phyloP scores from a whole-genome alignment of 2,329 filamentous ascomycete genomes.

The Diaporthe ilicicola region DNA sequence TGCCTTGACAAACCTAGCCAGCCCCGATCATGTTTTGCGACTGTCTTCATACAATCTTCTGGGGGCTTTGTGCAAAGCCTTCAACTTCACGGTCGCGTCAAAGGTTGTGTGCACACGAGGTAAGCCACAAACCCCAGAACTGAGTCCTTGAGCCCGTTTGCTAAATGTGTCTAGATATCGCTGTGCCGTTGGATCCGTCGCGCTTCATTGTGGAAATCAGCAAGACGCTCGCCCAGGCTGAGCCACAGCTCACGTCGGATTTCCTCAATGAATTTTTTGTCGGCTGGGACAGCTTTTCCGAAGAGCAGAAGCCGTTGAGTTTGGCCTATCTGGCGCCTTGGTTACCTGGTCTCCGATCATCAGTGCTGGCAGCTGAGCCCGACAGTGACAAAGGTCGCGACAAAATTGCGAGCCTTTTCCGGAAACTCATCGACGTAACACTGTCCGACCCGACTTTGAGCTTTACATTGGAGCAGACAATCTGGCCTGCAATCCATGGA shows the following conservation, averaged over 20 bases:
- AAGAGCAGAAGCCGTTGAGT: conserved; percentile 72
- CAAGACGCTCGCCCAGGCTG: conserved; percentile 67
- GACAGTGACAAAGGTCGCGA: conserved; percentile 74
- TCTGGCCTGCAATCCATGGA: conserved; percentile 71
- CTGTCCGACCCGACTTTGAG: conserved; percentile 67
- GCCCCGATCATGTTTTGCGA: conserved; percentile 66
- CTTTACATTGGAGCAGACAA: conserved; percentile 69
- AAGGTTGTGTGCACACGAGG: conserved; percentile 70
- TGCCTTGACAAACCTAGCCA: conserved; percentile 72
- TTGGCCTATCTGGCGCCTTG: conserved; percentile 76
- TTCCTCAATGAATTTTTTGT: conserved; percentile 79
- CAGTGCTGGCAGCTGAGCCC: conserved; percentile 64
- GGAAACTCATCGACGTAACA: conserved; percentile 73
- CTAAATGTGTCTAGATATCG: conserved; percentile 57
- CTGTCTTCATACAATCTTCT: conserved; percentile 74
- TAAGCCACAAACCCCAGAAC: conserved; percentile 42
- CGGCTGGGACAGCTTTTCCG: conserved; percentile 74
- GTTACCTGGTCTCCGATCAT: conserved; percentile 68
- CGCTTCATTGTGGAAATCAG: conserved; percentile 73
- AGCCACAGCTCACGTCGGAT: conserved; percentile 73
- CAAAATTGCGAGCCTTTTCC: conserved; percentile 69
- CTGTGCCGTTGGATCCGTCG: conserved; percentile 69
- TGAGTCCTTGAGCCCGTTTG: neutral
- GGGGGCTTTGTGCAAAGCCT: conserved; percentile 71
- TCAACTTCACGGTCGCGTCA: conserved; percentile 70